phyloP scores from a whole-genome alignment of 768 basidiomycete genomes.

The Rhizopogon salebrosus region DNA sequence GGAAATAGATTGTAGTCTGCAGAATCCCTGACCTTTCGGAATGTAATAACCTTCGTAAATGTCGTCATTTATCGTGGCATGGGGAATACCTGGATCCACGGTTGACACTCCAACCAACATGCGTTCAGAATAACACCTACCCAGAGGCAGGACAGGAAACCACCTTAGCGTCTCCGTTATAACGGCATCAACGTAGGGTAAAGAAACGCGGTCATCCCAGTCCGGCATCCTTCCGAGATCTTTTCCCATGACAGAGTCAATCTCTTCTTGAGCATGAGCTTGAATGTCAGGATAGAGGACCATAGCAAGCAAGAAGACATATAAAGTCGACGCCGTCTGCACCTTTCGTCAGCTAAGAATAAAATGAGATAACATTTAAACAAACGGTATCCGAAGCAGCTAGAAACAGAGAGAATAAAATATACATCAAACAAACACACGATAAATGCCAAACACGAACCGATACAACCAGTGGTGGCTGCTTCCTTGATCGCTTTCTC shows the following conservation, averaged over 20 bases:
- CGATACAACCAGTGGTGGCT: constrained; percentile 14
- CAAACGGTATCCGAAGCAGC: constrained; percentile 21
- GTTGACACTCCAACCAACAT: background rate
- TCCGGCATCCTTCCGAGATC: constrained; percentile 14
- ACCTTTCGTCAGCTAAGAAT: background rate
- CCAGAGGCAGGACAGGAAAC: constrained; percentile 12
- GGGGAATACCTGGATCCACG: constrained; percentile 21
- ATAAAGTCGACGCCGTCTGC: constrained; percentile 15
- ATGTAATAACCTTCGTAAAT: constrained; percentile 43
- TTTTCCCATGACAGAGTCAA: constrained; percentile 13
- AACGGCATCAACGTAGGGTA: constrained; percentile 18
- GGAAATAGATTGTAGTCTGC: too few relatives aligned
- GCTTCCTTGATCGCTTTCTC: constrained; percentile 20
- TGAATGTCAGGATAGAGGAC: constrained; percentile 21
- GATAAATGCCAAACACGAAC: constrained; percentile 6
- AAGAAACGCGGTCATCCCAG: constrained; percentile 14
- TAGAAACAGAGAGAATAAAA: background rate
- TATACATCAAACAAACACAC: constrained; percentile 7
- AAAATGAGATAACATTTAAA: background rate
- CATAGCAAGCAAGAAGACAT: constrained; percentile 21
- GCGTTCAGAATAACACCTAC: background rate
- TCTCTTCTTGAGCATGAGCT: constrained; percentile 13
- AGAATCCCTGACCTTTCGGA: constrained; percentile 25
- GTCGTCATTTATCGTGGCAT: constrained; percentile 33
- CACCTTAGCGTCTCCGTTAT: constrained; percentile 22